Evolutionary conservation across 2,329 filamentous ascomycete species (phyloP), one percentile per base, ranked within the genome.

Genomic region (Trichoderma afroharzianum): DNA sequence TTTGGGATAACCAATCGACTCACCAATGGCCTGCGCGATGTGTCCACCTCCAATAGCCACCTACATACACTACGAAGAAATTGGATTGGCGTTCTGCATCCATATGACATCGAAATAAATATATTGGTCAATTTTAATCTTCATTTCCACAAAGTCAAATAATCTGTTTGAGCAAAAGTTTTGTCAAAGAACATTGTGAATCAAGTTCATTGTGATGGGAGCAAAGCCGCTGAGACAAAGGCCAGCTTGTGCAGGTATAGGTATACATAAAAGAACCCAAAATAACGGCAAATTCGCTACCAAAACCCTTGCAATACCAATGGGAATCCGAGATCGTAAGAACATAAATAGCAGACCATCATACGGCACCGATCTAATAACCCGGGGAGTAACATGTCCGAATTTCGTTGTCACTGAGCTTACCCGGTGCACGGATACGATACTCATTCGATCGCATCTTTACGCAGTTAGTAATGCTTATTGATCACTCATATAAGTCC

Each of bases 371-470:
- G 3, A 32, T 55, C 32, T 33, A 66, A 14, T 66, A 55, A 1
- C 21, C 24, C 26, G 15, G 12, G 53, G 63, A 36, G 21, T 55
- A 66, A 15, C 28, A 66, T 55, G 43, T 66, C 28, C 30, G 50
- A 14, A 66, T 66, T 66, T 66, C 47, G n/a, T 26, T 26, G 3
- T 55, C 63, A 7, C 28, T 66, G 8, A 66, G 47, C 6, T 28
- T 66, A 7, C 63, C 63, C 3, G 63, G 63, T 11, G 63, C 63
- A 3, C 63, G 63, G 15, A 66, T 55, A 2, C 63, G 47, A 36
- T 66, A 66, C 21, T 26, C 14, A n/a, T 66, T 66, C 4, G 63
- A 66, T 3, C 63, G 63, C 63, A 66, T 66, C 63, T 66, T 55
- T 6, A n/a, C 30, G 11, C 2, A 6, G 43, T 66, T 11, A 55